A percentile compares a stretch with the other conserved stretches of the same genome.
phyloP scores from a whole-genome alignment of 768 basidiomycete genomes.

The Naganishia friedmannii region DNA sequence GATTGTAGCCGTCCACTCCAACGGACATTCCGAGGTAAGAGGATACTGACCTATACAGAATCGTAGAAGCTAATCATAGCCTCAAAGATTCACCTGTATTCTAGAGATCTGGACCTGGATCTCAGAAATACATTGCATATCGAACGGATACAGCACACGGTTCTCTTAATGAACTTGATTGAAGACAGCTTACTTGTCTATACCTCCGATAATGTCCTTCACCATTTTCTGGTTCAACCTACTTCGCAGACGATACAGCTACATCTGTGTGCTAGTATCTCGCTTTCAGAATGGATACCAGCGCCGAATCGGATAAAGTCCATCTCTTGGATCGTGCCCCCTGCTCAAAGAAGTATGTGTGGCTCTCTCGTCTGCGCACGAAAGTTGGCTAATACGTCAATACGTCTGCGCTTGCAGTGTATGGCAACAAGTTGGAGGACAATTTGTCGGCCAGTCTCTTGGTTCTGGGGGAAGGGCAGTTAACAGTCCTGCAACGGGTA shows the following conservation, averaged over 20 bases:
- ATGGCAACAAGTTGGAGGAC: slow-evolving; percentile 91
- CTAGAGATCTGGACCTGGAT: slow-evolving; percentile 81
- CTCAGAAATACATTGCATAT: slow-evolving; percentile 79
- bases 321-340: slow-evolving; percentile 95
- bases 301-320: slow-evolving; percentile 78
- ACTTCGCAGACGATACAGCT: slow-evolving; percentile 72
- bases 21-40: slow-evolving; percentile 68
- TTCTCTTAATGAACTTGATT: slow-evolving; percentile 82
- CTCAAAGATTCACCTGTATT: slow-evolving; percentile 81
- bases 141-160: slow-evolving; percentile 70
- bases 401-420: slow-evolving; percentile 65
- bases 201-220: slow-evolving; percentile 86
- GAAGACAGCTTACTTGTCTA: slow-evolving; percentile 94
- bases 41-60: slow-evolving; percentile 40
- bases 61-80: slow-evolving; percentile 26
- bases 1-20: slow-evolving; percentile 74
- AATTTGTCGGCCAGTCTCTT: slow-evolving; percentile 89
- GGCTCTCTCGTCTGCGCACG: slow-evolving; percentile 26
- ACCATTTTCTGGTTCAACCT: slow-evolving; percentile 86
- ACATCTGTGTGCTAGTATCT: slow-evolving; percentile 89
- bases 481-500: slow-evolving; percentile 82
- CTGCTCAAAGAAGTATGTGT: slow-evolving; percentile 79
- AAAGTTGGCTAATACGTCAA: background rate
- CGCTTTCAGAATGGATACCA: slow-evolving; percentile 83
- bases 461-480: slow-evolving; percentile 88